Percentiles rank a stretch among this genome's conserved stretches.
Conservation (phyloP, 441 rosid species). For the Sinapis alba region DNA sequence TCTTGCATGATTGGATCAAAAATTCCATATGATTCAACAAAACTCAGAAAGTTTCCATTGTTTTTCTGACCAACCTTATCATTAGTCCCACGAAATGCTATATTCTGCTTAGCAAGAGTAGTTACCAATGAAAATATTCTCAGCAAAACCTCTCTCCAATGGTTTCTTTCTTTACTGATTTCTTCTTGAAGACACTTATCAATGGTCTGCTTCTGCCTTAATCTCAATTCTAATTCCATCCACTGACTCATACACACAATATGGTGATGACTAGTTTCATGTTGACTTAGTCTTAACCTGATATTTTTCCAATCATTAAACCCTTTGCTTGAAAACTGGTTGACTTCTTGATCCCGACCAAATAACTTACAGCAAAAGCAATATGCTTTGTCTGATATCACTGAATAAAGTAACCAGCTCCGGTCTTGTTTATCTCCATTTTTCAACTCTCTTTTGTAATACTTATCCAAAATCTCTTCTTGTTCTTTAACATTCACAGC, state of each 20-base stretch:
- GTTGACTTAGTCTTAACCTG: background rate
- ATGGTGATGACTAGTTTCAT: background rate
- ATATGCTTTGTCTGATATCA: background rate
- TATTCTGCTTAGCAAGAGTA: too few relatives aligned
- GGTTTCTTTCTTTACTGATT: background rate
- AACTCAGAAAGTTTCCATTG: too few relatives aligned
- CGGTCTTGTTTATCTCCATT: background rate
- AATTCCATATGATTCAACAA: too few relatives aligned
- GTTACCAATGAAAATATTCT: background rate
- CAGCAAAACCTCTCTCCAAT: background rate
- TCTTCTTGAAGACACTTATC: background rate
- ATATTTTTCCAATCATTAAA: background rate
- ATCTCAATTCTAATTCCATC: background rate
- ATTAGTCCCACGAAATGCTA: too few relatives aligned
- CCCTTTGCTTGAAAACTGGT: background rate
- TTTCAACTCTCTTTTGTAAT: background rate
- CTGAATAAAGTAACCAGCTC: background rate
- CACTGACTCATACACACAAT: too few relatives aligned
- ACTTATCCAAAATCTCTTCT: background rate
- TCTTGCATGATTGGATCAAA: too few relatives aligned
- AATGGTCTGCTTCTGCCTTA: background rate
- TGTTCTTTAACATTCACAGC: background rate
- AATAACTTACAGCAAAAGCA: background rate
- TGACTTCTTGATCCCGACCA: background rate
- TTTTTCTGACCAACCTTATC: too few relatives aligned